phyloP scores from a whole-genome alignment of 352 stramenopile species.

The Phytophthora syringae region DNA sequence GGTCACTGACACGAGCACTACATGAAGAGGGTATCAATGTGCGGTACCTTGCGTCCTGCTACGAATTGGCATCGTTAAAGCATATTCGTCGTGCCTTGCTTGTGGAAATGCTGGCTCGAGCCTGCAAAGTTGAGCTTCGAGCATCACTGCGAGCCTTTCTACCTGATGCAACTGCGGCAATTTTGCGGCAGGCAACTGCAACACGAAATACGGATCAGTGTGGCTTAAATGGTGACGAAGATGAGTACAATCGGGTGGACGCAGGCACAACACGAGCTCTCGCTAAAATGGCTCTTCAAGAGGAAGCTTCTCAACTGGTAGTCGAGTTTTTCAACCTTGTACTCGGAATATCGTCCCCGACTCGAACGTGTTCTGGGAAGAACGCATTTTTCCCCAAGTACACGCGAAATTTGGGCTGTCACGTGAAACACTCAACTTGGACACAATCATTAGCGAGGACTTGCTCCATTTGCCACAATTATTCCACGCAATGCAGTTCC shows the following conservation, averaged over 20 bases:
- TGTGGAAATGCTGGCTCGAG: constrained; percentile 65
- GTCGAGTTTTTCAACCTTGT: constrained; percentile 71
- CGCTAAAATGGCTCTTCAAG: constrained; percentile 28
- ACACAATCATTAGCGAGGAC: constrained; percentile 45
- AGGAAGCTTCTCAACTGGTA: constrained; percentile 25
- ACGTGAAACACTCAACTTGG: constrained; percentile 18
- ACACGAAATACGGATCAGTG: constrained; percentile 3
- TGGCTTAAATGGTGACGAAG: constrained; percentile 7
- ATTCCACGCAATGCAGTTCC: constrained; percentile 51
- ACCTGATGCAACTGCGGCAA: constrained; percentile 18
- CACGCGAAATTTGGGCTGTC: constrained; percentile 48
- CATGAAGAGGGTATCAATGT: constrained; percentile 67
- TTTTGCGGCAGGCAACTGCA: constrained; percentile 29
- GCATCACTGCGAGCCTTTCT: constrained; percentile 43
- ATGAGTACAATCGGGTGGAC: constrained; percentile 6
- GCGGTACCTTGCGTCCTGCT: constrained; percentile 64
- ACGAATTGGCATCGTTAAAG: constrained; percentile 47
- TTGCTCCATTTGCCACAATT: constrained; percentile 62
- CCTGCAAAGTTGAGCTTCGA: constrained; percentile 61
- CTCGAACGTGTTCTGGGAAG: constrained; percentile 50
- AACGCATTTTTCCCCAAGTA: constrained; percentile 57
- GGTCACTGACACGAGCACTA: constrained; percentile 45
- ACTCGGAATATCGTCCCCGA: constrained; percentile 40
- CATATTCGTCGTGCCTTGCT: constrained; percentile 56
- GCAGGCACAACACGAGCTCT: constrained; percentile 11